Base-by-base conservation (phyloP, 2,329 filamentous ascomycete genomes). In the Calonectria multiphialidica region DNA sequence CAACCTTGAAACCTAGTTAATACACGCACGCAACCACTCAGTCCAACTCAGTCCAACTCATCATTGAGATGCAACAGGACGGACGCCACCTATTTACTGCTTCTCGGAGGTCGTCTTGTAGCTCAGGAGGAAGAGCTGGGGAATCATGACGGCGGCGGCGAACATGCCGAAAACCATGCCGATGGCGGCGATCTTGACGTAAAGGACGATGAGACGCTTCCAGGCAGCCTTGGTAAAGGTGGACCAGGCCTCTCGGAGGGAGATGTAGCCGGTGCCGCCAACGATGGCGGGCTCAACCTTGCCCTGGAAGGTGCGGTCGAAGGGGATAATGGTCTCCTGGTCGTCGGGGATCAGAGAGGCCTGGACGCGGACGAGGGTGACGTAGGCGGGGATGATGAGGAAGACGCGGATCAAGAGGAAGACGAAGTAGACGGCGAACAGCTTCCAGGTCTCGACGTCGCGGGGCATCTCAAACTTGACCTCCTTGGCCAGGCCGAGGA, bases 231-330 rank as follows among this genome's bases (percentile, higher is more conserved):
- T 90, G 81, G 93, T 91, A 83, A 98, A 96, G 42, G 91, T 94
- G 78, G 88, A 89, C 94, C 95, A 96, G 1, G 95, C 95, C 78
- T 96, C 93, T 62, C 90, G 82, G 79, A 96, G 89, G 47, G 93
- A 90, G 73, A 94, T 88, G 76, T 90, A 92, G 76, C 94, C 94
- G 74, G 88, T 90, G 67, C 93, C 94, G 71, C 91, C 92, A n/a
- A 95, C 87, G 62, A 95, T 88, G 72, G 90, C 90, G n/a, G 94
- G 92, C 75, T 93, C 90, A 33, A 96, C 90, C 81, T 92, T 93
- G 77, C 94, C 94, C 74, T 90, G 91, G 80, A 97, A 97, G 35
- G 93, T 93, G 75, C 95, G 94, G 87, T 98, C 96, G 79, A 98
- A 98, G 37, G 95, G 93, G 42, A 98, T 92, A 75, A 98, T 94